Conservation (phyloP, 345 rosid species). For the Laguncularia racemosa region DNA sequence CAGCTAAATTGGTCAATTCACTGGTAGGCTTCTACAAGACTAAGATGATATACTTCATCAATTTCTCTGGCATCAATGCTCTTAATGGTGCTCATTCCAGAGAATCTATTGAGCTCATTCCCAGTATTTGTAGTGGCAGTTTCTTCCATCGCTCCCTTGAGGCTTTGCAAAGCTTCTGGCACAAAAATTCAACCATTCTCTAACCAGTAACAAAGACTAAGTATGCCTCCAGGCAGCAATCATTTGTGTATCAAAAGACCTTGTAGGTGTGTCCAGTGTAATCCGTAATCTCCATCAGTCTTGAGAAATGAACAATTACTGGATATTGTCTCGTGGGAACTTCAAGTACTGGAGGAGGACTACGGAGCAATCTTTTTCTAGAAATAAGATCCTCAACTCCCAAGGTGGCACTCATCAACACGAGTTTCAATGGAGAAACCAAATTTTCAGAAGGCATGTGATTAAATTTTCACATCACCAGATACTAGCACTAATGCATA, state of each 20-base stretch:
- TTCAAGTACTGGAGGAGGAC: constrained; percentile 67
- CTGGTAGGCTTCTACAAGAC: constrained; percentile 21
- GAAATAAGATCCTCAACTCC: constrained; percentile 71
- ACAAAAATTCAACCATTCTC: constrained; percentile 81
- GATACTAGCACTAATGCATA: too few species aligned
- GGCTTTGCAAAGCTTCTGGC: constrained; percentile 54
- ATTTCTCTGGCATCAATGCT: constrained; percentile 65
- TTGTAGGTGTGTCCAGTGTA: constrained; percentile 82
- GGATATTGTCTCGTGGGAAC: constrained; percentile 82
- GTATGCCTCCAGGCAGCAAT: constrained; percentile 86
- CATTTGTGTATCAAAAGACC: constrained; percentile 77
- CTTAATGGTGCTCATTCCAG: constrained; percentile 26
- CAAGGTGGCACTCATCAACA: constrained; percentile 94
- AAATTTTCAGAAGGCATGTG: constrained; percentile 34
- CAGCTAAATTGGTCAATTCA: constrained; percentile 46
- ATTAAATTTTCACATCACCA: too few species aligned
- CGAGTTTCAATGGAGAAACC: constrained; percentile 64
- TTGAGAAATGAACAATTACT: constrained; percentile 71
- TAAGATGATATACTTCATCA: constrained; percentile 58
- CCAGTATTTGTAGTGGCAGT: constrained; percentile 18
- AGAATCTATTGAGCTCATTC: constrained; percentile 18
- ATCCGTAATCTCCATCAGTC: constrained; percentile 75
- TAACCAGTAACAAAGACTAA: constrained; percentile 91
- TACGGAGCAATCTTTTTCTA: constrained; percentile 52
- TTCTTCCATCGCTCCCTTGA: constrained; percentile 34